phyloP scores from a whole-genome alignment of 148 eudicot species.

The Bassia scoparia region DNA sequence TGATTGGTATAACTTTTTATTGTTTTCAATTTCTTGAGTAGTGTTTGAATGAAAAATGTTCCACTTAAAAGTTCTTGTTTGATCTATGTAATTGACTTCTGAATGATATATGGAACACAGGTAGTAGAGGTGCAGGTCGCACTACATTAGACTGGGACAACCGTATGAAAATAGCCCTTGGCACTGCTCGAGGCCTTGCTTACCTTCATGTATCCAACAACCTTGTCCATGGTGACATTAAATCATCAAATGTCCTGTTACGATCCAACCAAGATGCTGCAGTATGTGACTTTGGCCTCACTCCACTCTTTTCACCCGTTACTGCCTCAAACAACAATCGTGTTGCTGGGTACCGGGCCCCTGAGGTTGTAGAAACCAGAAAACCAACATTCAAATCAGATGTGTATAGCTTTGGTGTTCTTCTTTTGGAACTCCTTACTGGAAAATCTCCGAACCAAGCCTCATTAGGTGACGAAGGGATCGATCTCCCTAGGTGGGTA shows the following conservation, averaged over 20 bases:
- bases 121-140: constrained; percentile 87
- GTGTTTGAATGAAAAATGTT: not conserved
- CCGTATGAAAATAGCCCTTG: constrained; percentile 66
- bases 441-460: constrained; percentile 97
- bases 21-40: not conserved
- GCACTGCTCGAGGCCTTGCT: constrained; percentile 68
- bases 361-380: constrained; percentile 77
- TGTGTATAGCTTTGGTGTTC: constrained; percentile 87
- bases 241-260: constrained; percentile 84
- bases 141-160: constrained; percentile 85
- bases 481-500: constrained; percentile 95
- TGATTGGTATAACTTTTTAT: not conserved
- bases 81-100: not conserved
- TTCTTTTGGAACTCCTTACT: constrained; percentile 71
- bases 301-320: constrained; percentile 39
- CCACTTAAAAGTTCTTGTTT: not conserved
- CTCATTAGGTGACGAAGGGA: constrained; percentile 90
- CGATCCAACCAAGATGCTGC: constrained; percentile 43
- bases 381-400: constrained; percentile 74
- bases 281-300: constrained; percentile 70
- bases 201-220: constrained; percentile 64
- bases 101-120: constrained; percentile 30
- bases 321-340: constrained; percentile 42
- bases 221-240: constrained; percentile 81
- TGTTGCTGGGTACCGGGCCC: constrained; percentile 83